phyloP scores from a whole-genome alignment of 2,329 filamentous ascomycete species.

The Endocalyx cinctus region DNA sequence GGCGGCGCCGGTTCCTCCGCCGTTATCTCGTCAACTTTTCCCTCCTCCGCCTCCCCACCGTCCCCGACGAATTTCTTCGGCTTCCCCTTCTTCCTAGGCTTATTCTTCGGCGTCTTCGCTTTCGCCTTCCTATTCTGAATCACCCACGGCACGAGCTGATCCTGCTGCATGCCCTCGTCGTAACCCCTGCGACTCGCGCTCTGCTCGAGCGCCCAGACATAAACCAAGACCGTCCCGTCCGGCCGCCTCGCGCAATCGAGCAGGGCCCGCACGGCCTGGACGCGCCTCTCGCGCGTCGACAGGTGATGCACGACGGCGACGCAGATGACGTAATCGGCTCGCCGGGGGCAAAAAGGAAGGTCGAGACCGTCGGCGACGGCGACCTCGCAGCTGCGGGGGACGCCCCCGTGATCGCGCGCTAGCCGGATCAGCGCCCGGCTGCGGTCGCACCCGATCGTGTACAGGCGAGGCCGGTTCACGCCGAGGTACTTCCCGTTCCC shows the following conservation, averaged over 20 bases:
- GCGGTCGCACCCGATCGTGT: slow-evolving; percentile 81
- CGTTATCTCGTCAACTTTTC: slow-evolving; percentile 1
- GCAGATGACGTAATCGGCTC: slow-evolving; percentile 79
- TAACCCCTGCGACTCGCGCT: slow-evolving; percentile 80
- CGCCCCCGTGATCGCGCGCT: slow-evolving; percentile 33
- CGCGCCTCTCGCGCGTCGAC: slow-evolving; percentile 68
- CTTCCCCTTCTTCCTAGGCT: slow-evolving; percentile 10
- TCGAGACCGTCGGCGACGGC: slow-evolving; percentile 76
- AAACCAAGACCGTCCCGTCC: slow-evolving; percentile 68
- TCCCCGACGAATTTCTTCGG: slow-evolving; percentile 3
- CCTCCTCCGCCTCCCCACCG: too few species aligned
- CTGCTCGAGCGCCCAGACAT: slow-evolving; percentile 96
- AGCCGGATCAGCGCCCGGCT: slow-evolving; percentile 54
- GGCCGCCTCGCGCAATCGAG: slow-evolving; percentile 56
- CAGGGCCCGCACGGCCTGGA: slow-evolving; percentile 67
- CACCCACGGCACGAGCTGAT: slow-evolving; percentile 96
- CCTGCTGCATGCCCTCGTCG: slow-evolving; percentile 78
- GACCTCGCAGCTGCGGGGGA: slow-evolving; percentile 52
- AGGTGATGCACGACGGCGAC: slow-evolving; percentile 95
- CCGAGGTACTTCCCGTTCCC: slow-evolving; percentile 94
- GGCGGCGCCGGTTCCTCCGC: too few species aligned
- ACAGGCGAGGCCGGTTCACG: slow-evolving; percentile 71
- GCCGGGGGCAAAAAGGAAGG: slow-evolving; percentile 66
- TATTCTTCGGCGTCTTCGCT: slow-evolving; percentile 26
- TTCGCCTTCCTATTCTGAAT: slow-evolving; percentile 39